Conservation (phyloP, 2,329 filamentous ascomycete species). For the Cercospora zeae-maydis region DNA sequence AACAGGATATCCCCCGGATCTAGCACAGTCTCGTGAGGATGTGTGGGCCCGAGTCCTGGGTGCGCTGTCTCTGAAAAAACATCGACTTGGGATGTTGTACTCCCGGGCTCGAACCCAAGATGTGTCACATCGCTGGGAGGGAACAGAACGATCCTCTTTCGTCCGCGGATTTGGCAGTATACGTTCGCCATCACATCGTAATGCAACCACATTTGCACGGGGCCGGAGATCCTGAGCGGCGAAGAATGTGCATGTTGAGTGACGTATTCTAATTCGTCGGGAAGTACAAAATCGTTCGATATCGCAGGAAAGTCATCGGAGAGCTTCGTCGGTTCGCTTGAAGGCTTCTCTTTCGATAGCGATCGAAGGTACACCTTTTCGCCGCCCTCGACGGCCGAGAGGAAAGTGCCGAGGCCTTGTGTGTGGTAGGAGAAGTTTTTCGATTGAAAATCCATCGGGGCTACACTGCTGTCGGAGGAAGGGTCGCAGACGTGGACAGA, state of each 20-base stretch:
- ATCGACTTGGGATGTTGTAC: constrained; percentile 75
- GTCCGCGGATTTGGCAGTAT: constrained; percentile 72
- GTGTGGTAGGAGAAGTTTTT: constrained; percentile 81
- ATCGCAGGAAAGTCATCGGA: constrained; percentile 68
- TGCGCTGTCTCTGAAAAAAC: constrained; percentile 53
- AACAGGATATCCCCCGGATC: constrained; percentile 72
- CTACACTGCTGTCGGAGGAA: constrained; percentile 40
- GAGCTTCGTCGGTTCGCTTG: constrained; percentile 66
- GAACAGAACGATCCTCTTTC: constrained; percentile 71
- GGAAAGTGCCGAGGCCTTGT: constrained; percentile 63
- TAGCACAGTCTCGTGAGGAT: constrained; percentile 65
- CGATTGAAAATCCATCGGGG: constrained; percentile 71
- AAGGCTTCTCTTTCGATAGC: constrained; percentile 65
- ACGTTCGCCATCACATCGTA: constrained; percentile 91
- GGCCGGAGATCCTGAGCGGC: constrained; percentile 72
- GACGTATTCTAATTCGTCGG: constrained; percentile 58
- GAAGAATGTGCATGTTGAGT: constrained; percentile 68
- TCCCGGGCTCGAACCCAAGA: constrained; percentile 69
- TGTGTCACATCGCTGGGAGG: constrained; percentile 70
- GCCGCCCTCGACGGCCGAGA: constrained; percentile 57
- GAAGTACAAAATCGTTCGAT: constrained; percentile 66
- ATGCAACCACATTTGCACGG: constrained; percentile 84
- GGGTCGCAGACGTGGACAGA: background rate
- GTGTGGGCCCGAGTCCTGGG: constrained; percentile 43
- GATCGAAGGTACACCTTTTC: constrained; percentile 73